A percentile compares a stretch with the other conserved stretches of the same genome.
phyloP scores from a whole-genome alignment of 2,329 filamentous ascomycete species.

The Claviceps sp. region DNA sequence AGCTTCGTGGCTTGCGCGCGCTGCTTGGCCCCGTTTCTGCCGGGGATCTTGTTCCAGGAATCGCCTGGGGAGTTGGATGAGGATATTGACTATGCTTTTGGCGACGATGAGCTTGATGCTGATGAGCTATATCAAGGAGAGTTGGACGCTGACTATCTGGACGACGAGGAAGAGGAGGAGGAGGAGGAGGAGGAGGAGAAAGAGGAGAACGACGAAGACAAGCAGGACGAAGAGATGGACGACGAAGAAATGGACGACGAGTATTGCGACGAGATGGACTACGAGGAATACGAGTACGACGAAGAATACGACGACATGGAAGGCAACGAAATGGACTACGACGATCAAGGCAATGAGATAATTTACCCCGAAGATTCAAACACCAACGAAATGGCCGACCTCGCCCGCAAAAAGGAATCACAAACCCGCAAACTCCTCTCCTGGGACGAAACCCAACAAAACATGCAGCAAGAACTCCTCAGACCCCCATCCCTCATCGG shows the following conservation, averaged over 20 bases:
- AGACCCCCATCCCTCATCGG: slow-evolving; percentile 2
- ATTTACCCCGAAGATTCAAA: too few species aligned
- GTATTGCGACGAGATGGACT: too few species aligned
- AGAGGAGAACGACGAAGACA: too few species aligned
- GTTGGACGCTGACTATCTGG: too few species aligned
- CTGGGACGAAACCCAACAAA: slow-evolving; percentile 3
- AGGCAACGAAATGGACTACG: not conserved
- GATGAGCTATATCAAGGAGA: too few species aligned
- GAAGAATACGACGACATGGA: not conserved
- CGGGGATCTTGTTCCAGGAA: slow-evolving; percentile 5
- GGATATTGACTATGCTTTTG: slow-evolving; percentile 6
- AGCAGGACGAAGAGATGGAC: too few species aligned
- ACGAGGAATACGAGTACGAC: too few species aligned
- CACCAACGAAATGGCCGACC: not conserved
- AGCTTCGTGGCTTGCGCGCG: slow-evolving; percentile 6
- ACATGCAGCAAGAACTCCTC: slow-evolving; percentile 3
- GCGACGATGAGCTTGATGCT: slow-evolving; percentile 2
- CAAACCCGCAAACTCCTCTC: not conserved
- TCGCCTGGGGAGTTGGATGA: slow-evolving; percentile 5
- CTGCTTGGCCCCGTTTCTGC: slow-evolving; percentile 3
- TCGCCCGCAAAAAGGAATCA: too few species aligned
- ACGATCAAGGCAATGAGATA: not conserved
- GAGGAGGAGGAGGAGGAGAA: too few species aligned
- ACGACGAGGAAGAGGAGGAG: too few species aligned
- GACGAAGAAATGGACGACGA: too few species aligned